These are phyloP conservation scores for Malassezia psittaci DNA, from an alignment of 1,284 basidiomycete genomes.

Conservation along the genomic window DNA sequence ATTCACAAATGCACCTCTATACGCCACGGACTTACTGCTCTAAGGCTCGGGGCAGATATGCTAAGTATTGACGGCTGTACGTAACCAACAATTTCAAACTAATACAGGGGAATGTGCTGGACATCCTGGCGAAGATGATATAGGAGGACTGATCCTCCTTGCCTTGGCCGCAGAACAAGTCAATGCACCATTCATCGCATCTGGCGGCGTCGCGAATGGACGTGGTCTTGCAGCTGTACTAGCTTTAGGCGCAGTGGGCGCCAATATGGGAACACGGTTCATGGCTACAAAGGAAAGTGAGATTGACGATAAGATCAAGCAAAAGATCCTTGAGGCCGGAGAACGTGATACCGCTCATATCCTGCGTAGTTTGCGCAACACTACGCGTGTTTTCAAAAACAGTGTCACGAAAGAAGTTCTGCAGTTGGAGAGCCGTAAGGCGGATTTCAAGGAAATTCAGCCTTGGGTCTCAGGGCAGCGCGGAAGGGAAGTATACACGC, in stretches of 20 bases:
- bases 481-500: conserved; percentile 70
- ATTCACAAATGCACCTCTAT: conserved; percentile 83
- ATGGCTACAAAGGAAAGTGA: conserved; percentile 63
- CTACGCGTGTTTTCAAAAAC: conserved; percentile 79
- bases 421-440: conserved; percentile 67
- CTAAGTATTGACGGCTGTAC: conserved; percentile 50
- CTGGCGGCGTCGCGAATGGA: conserved; percentile 57
- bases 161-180: conserved; percentile 78
- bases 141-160: conserved; percentile 78
- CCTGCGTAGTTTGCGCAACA: conserved; percentile 70
- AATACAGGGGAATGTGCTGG: conserved; percentile 60
- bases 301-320: conserved; percentile 81
- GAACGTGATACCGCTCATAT: conserved; percentile 76
- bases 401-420: conserved; percentile 70
- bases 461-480: conserved; percentile 67
- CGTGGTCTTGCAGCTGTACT: conserved; percentile 72
- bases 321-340: conserved; percentile 69
- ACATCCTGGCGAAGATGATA: conserved; percentile 89
- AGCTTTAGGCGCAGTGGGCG: conserved; percentile 72
- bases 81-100: background rate
- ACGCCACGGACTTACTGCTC: conserved; percentile 56
- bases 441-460: conserved; percentile 73
- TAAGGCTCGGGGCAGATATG: conserved; percentile 69
- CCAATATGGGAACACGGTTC: conserved; percentile 76
- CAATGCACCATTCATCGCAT: conserved; percentile 75